Evolutionary conservation across 129 eudicot species (phyloP), one percentile per base, ranked within the genome.

Genomic region (Deinandra increscens): DNA sequence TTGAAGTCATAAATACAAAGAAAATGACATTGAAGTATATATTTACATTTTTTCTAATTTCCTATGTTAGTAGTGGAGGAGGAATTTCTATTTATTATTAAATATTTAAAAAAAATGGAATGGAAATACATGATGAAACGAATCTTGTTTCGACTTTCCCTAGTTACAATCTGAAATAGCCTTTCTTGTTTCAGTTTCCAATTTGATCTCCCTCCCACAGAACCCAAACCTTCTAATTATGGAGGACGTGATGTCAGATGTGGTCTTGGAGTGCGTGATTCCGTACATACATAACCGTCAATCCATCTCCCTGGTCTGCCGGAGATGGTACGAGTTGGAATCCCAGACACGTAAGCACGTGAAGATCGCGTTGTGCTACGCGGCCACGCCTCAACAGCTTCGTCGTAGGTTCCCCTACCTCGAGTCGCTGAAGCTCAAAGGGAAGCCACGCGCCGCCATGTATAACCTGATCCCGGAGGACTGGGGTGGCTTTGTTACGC

Each of bases 331-430:
- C 88, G 77, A 85, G 12, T 61, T 88, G 61, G 95, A 88, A 61
- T 64, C 82, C 19, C 78, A 82, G 71, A 85, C 91, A 7, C 83
- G 95, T 10, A 80, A 80, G 76, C 91, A 85, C 73, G 83, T 88
- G 7, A 88, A 86, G 14, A 85, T 88, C 37, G 87, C 91, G 9
- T 36, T 85, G 39, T 85, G 74, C 14, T 69, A 69, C 9, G 5
- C 74, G 0, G 64, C 74, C 2, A 69, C 74, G 3, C 65, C 74
- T 39, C 22, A 55, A 6, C 65, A 54, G 53, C 54, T 69, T 0
- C 31, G 74, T 51, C 74, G 74, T 23, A 38, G 74, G 26, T 69
- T 69, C 1, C 74, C 65, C 2, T 69, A 54, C 26, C 74, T 69
- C 14, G 74, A 69, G 39, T 69, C 74, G 2, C 10, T 69, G 14